A percentile compares a stretch with the other conserved stretches of the same genome.
phyloP scores from a whole-genome alignment of 805 yeast species.

The Zygoascus bituminiphila region DNA sequence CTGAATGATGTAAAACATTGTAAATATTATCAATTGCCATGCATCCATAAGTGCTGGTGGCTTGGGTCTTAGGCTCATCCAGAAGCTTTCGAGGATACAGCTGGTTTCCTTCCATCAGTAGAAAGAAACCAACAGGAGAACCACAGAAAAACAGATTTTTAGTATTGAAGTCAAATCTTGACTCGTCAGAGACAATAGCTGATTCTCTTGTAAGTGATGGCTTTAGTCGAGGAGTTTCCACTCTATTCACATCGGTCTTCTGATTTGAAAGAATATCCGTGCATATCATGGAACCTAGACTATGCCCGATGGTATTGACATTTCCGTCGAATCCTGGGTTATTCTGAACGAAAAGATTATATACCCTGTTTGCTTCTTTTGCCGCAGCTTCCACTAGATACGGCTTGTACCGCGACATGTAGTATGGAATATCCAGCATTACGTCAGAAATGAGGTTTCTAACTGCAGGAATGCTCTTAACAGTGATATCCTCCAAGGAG shows the following conservation, averaged over 20 bases:
- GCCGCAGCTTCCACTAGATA: slow-evolving; percentile 62
- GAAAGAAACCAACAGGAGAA: slow-evolving; percentile 78
- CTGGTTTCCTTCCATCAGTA: slow-evolving; percentile 24
- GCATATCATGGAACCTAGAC: slow-evolving; percentile 78
- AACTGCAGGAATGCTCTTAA: slow-evolving; percentile 68
- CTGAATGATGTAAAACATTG: slow-evolving; percentile 82
- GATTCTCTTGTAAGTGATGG: not conserved
- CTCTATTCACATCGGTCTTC: slow-evolving; percentile 26
- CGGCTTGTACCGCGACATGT: slow-evolving; percentile 63
- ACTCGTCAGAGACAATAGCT: not conserved
- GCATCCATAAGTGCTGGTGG: slow-evolving; percentile 31
- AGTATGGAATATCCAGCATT: slow-evolving; percentile 68
- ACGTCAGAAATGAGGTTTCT: slow-evolving; percentile 79
- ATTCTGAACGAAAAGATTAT: slow-evolving; percentile 46
- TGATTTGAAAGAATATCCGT: slow-evolving; percentile 56
- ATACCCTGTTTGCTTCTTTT: slow-evolving; percentile 60
- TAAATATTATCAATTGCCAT: slow-evolving; percentile 67
- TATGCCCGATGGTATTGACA: slow-evolving; percentile 84
- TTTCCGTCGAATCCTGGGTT: slow-evolving; percentile 61
- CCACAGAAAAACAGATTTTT: slow-evolving; percentile 74
- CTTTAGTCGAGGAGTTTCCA: slow-evolving; percentile 11
- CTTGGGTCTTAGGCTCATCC: slow-evolving; percentile 7
- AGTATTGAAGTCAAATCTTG: slow-evolving; percentile 56
- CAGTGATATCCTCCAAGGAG: slow-evolving; percentile 54
- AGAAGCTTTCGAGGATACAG: slow-evolving; percentile 23